Evolutionary conservation across 1,139 yeast genomes (phyloP).

Genomic region (Suhomyces yuchorum): DNA sequence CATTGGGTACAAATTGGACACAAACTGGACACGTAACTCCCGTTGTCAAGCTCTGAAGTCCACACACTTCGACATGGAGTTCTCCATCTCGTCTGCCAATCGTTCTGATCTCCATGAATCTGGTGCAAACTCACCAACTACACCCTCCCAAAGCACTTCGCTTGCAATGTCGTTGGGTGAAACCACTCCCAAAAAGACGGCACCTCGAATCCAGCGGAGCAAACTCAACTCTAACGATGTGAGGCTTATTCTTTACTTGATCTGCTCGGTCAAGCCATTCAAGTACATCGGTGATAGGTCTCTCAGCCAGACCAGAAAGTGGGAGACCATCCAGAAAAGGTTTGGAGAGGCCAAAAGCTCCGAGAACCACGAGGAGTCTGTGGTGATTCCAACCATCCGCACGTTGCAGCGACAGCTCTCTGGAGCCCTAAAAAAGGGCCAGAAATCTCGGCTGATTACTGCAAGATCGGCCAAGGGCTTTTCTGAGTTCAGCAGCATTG

Average conservation of each 20-base stretch:
- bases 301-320: conserved; percentile 37
- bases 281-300: conserved; percentile 41
- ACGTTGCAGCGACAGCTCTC: conserved; percentile 42
- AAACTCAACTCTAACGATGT: conserved; percentile 35
- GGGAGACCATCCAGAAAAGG: conserved; percentile 36
- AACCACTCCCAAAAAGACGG: background rate
- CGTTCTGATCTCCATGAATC: background rate
- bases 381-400: conserved; percentile 37
- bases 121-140: background rate
- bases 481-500: background rate
- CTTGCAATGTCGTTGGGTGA: background rate
- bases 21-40: background rate
- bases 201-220: conserved; percentile 20
- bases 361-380: conserved; percentile 11
- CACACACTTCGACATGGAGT: background rate
- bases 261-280: conserved; percentile 38
- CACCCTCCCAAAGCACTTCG: background rate
- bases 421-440: conserved; percentile 34
- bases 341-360: conserved; percentile 26
- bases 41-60: background rate
- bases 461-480: background rate
- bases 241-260: conserved; percentile 33
- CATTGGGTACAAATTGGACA: background rate
- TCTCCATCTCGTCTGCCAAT: background rate
- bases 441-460: background rate